phyloP scores from a whole-genome alignment of 352 stramenopile genomes.

The Phytophthora sp. region DNA sequence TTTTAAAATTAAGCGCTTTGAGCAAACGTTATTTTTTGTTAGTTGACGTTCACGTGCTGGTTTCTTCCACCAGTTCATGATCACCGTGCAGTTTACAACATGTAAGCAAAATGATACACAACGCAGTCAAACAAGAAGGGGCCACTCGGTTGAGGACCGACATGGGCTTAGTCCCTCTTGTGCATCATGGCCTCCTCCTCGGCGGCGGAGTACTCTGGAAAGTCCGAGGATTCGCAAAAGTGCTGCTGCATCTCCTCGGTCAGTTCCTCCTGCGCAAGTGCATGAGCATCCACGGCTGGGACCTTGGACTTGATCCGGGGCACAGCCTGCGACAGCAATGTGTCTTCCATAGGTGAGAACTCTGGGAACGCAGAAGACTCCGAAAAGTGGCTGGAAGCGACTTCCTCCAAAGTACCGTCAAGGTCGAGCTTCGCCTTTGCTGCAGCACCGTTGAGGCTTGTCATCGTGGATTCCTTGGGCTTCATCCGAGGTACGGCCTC shows the following conservation, averaged over 20 bases:
- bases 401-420: conserved; percentile 45
- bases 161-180: conserved; percentile 28
- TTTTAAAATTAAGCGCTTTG: too few species aligned
- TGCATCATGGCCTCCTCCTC: conserved; percentile 53
- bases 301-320: conserved; percentile 3
- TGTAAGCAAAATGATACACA: not conserved
- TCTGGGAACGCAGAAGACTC: conserved; percentile 65
- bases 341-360: conserved; percentile 53
- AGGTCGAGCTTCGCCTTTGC: conserved; percentile 25
- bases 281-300: conserved; percentile 10
- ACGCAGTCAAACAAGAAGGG: not conserved
- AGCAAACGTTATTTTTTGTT: too few species aligned
- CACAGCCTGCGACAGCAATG: conserved; percentile 41
- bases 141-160: not conserved
- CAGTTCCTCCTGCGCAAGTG: conserved; percentile 39
- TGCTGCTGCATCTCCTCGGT: conserved; percentile 31
- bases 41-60: too few species aligned
- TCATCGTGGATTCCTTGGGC: too few species aligned
- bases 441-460: conserved; percentile 17
- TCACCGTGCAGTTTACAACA: conserved; percentile 9
- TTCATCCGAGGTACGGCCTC: too few species aligned
- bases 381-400: conserved; percentile 47
- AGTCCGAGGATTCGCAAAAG: conserved; percentile 64
- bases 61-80: not conserved
- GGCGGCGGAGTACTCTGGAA: conserved; percentile 47